Evolutionary conservation across 495 filamentous ascomycete genomes (phyloP).

Genomic region (Hypomontagnella submonticulosa): DNA sequence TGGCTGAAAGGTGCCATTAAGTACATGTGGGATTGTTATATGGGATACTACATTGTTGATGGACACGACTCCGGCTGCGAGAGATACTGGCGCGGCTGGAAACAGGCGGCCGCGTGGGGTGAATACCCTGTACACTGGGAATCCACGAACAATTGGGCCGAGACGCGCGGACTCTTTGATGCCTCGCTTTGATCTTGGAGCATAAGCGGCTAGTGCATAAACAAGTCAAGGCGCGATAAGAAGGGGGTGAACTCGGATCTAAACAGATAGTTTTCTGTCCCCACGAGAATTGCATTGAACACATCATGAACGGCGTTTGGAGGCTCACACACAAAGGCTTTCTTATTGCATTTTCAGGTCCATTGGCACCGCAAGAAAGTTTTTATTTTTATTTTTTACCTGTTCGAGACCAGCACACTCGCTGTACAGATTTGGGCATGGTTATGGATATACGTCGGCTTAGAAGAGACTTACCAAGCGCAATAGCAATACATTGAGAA

Average conservation of each 20-base stretch:
- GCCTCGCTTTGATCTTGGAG: neutral
- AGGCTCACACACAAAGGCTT: neutral
- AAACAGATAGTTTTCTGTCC: neutral
- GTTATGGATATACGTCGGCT: conserved; percentile 5
- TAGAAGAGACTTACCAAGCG: conserved; percentile 15
- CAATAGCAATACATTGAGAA: conserved; percentile 18
- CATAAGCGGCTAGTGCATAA: neutral
- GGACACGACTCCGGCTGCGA: conserved; percentile 4
- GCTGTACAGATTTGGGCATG: conserved; percentile 8
- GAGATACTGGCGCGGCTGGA: neutral
- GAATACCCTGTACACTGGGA: neutral
- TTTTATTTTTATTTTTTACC: neutral
- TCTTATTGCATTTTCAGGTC: conserved; percentile 28
- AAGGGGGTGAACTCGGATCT: neutral
- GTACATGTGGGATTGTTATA: conserved; percentile 32
- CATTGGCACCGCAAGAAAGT: conserved; percentile 19
- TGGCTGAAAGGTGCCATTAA: neutral
- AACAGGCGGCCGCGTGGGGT: neutral
- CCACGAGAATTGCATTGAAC: conserved; percentile 17
- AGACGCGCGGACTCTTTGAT: neutral
- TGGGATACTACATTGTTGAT: conserved; percentile 27
- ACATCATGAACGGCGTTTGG: conserved; percentile 28
- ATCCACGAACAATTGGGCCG: neutral
- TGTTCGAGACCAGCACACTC: conserved; percentile 6
- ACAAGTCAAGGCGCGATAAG: conserved; percentile 1